Evolutionary conservation across 805 yeast genomes (phyloP).

Genomic region (Metschnikowia borealis): DNA sequence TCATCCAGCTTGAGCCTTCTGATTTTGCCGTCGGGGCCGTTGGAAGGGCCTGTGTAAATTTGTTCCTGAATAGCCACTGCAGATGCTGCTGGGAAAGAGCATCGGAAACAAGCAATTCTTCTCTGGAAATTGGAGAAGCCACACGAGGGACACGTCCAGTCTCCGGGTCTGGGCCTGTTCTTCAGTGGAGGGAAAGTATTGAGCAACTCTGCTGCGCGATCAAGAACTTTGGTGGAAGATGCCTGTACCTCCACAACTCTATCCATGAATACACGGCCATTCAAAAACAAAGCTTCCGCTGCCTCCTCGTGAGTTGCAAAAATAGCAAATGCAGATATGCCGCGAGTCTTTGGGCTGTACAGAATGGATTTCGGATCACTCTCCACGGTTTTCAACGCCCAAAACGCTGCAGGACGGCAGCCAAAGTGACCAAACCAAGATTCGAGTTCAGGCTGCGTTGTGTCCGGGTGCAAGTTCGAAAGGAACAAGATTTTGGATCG

Average conservation of each 20-base stretch:
- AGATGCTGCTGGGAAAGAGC: constrained; percentile 80
- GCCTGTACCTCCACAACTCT: constrained; percentile 82
- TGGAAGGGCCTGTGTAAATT: constrained; percentile 30
- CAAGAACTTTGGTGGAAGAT: constrained; percentile 72
- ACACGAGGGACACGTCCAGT: constrained; percentile 97
- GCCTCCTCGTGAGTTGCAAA: constrained; percentile 87
- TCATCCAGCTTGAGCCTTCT: constrained; percentile 14
- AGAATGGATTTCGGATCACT: constrained; percentile 11
- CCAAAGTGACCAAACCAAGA: constrained; percentile 89
- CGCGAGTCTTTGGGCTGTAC: constrained; percentile 29
- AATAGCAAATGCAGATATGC: constrained; percentile 75
- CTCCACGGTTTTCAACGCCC: constrained; percentile 71
- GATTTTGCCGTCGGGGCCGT: not conserved
- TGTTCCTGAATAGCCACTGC: constrained; percentile 68
- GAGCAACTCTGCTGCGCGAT: constrained; percentile 75
- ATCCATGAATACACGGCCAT: constrained; percentile 73
- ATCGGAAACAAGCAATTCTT: constrained; percentile 88
- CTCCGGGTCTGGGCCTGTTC: constrained; percentile 93
- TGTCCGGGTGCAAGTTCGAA: constrained; percentile 77
- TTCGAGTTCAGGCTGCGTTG: constrained; percentile 87
- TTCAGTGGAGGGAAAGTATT: constrained; percentile 81
- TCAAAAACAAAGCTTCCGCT: constrained; percentile 67
- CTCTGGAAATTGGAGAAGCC: constrained; percentile 94
- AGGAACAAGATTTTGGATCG: constrained; percentile 74
- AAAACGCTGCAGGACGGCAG: constrained; percentile 80